Conservation (phyloP, 2,329 filamentous ascomycete species). For the Iodosphaeria phyllophila region DNA sequence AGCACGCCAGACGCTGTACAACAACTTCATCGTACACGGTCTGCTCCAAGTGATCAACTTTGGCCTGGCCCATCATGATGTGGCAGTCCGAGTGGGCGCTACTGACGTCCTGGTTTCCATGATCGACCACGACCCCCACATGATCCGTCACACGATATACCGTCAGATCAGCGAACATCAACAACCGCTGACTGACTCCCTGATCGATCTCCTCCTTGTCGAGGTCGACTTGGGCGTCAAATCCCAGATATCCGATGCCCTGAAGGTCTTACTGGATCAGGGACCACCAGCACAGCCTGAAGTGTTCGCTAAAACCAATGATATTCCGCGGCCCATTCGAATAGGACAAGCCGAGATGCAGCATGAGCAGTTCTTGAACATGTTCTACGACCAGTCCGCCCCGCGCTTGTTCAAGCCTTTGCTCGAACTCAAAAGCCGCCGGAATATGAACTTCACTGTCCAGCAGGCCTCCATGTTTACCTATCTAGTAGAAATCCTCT, state of each 20-base stretch:
- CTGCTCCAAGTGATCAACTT: constrained; percentile 83
- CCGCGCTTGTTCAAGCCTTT: constrained; percentile 74
- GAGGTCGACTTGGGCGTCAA: constrained; percentile 91
- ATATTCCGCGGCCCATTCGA: constrained; percentile 36
- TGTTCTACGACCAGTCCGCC: constrained; percentile 80
- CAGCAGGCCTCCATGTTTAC: constrained; percentile 81
- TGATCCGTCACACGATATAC: constrained; percentile 88
- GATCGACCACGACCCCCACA: constrained; percentile 86
- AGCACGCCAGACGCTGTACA: constrained; percentile 63
- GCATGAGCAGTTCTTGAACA: constrained; percentile 68
- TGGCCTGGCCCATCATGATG: constrained; percentile 69
- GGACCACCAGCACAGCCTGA: constrained; percentile 32
- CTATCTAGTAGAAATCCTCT: constrained; percentile 81
- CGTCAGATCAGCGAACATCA: constrained; percentile 79
- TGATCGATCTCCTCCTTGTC: constrained; percentile 79
- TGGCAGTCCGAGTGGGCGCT: constrained; percentile 72
- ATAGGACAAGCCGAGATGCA: constrained; percentile 40
- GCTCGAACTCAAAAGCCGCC: constrained; percentile 54
- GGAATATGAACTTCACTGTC: constrained; percentile 53
- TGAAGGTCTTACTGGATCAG: constrained; percentile 82
- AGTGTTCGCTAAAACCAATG: constrained; percentile 40
- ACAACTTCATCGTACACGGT: constrained; percentile 76
- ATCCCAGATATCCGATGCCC: constrained; percentile 83
- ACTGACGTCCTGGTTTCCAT: constrained; percentile 87
- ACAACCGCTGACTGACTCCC: constrained; percentile 69